phyloP scores from a whole-genome alignment of 2,329 filamentous ascomycete genomes.

The Xylariales sp. region DNA sequence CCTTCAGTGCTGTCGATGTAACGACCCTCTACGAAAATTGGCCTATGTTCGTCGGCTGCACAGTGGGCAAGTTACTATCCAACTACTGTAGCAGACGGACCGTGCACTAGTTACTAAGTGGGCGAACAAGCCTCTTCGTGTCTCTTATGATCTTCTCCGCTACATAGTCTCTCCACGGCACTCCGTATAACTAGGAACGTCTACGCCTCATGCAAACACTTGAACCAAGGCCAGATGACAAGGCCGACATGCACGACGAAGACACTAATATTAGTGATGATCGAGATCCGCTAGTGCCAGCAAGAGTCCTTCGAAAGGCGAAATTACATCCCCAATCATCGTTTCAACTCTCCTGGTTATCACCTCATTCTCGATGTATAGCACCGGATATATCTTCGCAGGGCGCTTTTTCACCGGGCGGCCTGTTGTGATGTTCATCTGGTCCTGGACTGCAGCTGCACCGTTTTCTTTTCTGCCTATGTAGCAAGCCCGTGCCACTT shows the following conservation, averaged over 20 bases:
- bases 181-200: constrained; percentile 11
- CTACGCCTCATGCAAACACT: constrained; percentile 11
- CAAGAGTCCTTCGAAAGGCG: constrained; percentile 6
- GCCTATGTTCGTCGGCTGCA: constrained; percentile 13
- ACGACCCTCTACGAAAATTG: constrained; percentile 38
- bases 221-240: constrained; percentile 11
- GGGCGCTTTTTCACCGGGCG: constrained; percentile 10
- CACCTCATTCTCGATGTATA: constrained; percentile 9
- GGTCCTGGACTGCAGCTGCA: constrained; percentile 6
- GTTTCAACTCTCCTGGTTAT: constrained; percentile 10
- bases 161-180: constrained; percentile 9
- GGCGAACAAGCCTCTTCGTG: constrained; percentile 6
- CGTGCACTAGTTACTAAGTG: background rate
- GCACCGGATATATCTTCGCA: constrained; percentile 9
- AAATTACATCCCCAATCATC: constrained; percentile 10
- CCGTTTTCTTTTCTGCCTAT: constrained; percentile 9
- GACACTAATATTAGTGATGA: constrained; percentile 9
- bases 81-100: no score
- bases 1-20: constrained; percentile 57
- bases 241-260: constrained; percentile 7
- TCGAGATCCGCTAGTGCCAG: constrained; percentile 9
- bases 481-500: constrained; percentile 9
- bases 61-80: constrained; percentile 7
- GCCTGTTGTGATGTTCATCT: constrained; percentile 10
- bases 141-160: constrained; percentile 7